Conservation (phyloP, 1,284 basidiomycete genomes). For the Trametes pubescens region DNA sequence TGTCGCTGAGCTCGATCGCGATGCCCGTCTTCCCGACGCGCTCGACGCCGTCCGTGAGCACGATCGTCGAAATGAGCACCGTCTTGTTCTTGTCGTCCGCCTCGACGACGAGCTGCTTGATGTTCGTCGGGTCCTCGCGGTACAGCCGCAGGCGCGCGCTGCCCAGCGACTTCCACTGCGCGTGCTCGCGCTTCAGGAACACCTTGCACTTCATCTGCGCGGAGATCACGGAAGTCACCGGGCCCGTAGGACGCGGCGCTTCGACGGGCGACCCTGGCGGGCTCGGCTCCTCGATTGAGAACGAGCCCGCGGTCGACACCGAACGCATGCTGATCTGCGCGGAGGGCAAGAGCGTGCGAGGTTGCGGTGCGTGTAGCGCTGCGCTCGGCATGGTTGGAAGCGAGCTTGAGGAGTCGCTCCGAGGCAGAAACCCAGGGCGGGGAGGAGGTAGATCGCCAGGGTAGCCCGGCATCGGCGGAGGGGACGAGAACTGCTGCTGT, state of each 20-base stretch:
- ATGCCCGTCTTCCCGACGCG: slow-evolving; percentile 97
- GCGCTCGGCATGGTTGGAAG: slow-evolving; percentile 46
- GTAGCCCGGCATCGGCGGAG: slow-evolving; percentile 53
- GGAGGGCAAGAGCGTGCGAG: slow-evolving; percentile 69
- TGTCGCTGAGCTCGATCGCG: slow-evolving; percentile 94
- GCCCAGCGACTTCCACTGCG: slow-evolving; percentile 97
- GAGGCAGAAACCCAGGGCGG: slow-evolving; percentile 43
- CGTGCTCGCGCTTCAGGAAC: slow-evolving; percentile 94
- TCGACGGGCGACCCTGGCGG: slow-evolving; percentile 81
- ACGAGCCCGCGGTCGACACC: slow-evolving; percentile 59
- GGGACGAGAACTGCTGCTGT: slow-evolving; percentile 19
- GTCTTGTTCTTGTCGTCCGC: slow-evolving; percentile 82
- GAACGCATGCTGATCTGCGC: slow-evolving; percentile 60
- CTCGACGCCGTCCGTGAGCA: slow-evolving; percentile 96
- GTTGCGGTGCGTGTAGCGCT: slow-evolving; percentile 54
- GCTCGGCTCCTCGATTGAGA: slow-evolving; percentile 66
- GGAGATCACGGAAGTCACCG: slow-evolving; percentile 77
- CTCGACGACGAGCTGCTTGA: slow-evolving; percentile 97
- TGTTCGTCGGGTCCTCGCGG: slow-evolving; percentile 81
- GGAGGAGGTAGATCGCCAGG: slow-evolving; percentile 43
- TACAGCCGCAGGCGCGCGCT: slow-evolving; percentile 90
- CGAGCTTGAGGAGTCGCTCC: slow-evolving; percentile 42
- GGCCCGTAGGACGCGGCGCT: slow-evolving; percentile 65
- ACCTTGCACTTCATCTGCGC: slow-evolving; percentile 99
- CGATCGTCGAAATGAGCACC: slow-evolving; percentile 92